Evolutionary conservation across 176 grass and related monocot species (phyloP), one percentile per base, ranked within the genome.

Genomic region (Phoenix roebelenii): DNA sequence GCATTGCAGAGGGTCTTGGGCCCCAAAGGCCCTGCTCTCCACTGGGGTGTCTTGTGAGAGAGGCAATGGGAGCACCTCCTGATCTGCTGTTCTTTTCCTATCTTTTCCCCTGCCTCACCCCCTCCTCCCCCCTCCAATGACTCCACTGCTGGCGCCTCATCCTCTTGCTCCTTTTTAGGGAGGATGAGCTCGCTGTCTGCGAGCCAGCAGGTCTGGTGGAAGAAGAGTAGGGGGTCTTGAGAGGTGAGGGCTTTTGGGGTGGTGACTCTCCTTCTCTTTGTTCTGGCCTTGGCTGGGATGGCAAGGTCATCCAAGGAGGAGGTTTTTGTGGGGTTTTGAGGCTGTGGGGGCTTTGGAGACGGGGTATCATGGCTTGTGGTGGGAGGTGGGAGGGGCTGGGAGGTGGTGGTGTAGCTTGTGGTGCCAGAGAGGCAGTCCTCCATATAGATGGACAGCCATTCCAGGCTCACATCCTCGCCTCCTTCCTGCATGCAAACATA

Each of bases 181-280:
- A 80, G 72, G 69, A 98, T 79, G 70, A 90, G 84, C 77, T 98
- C 87, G 51, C 93, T 98, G 65, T 98, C 93, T 28, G 93, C 93
- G 50, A 98, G 57, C 93, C 93, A 98, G 23, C 88, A 50, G 39
- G 83, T 80, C 64, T 80, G 93, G 55, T 92, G 75, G 20, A 59
- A 66, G 20, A 59, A 66, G 54, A 82, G 58, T 16, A 81, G 82
- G 14, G 83, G 73, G 0, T 73, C 70, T 2, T 79, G 76, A 54
- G 82, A 77, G 81, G 78, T 60, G 23, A 79, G 50, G 53, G 72
- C 76, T 49, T 73, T 65, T 52, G 78, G 61, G 66, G 57, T 74
- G 63, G 61, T 56, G 39, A 48, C 22, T 17, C 67, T 83, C 54
- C 80, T 78, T 61, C 70, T 88, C 65, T 70, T 78, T 64, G 28